Conservation (phyloP, 768 basidiomycete genomes). For the Boletus speciosus region DNA sequence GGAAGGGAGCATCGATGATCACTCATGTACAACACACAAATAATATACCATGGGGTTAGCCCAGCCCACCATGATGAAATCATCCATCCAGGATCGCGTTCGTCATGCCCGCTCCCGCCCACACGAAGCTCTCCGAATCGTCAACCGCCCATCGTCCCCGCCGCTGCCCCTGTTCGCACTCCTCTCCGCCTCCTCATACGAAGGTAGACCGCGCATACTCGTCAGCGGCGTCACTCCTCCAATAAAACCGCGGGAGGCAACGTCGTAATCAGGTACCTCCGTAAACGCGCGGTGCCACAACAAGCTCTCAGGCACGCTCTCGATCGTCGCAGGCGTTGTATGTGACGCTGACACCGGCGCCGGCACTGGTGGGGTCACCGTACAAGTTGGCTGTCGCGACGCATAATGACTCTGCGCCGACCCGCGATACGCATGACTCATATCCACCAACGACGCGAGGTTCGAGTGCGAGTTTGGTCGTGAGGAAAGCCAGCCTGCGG, state of each 20-base stretch:
- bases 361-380: background rate
- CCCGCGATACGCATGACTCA: background rate
- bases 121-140: conserved; percentile 1
- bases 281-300: conserved; percentile 62
- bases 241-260: conserved; percentile 83
- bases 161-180: background rate
- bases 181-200: conserved; percentile 70
- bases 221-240: conserved; percentile 86
- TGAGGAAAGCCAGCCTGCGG: conserved; percentile 40
- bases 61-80: background rate
- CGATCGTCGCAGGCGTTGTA: background rate
- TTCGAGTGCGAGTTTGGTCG: conserved; percentile 36
- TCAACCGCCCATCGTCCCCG: conserved; percentile 8
- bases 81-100: background rate
- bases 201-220: conserved; percentile 75
- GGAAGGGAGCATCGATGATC: too few relatives aligned
- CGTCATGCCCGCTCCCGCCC: background rate
- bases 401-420: background rate
- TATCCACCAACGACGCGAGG: conserved; percentile 3
- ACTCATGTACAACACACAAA: background rate
- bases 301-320: conserved; percentile 29
- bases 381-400: background rate
- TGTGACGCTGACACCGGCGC: conserved; percentile 1
- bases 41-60: background rate
- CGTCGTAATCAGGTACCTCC: conserved; percentile 81